Base-by-base conservation (phyloP, 2,329 filamentous ascomycete genomes). In the Paracorniculantispora psalliotae region DNA sequence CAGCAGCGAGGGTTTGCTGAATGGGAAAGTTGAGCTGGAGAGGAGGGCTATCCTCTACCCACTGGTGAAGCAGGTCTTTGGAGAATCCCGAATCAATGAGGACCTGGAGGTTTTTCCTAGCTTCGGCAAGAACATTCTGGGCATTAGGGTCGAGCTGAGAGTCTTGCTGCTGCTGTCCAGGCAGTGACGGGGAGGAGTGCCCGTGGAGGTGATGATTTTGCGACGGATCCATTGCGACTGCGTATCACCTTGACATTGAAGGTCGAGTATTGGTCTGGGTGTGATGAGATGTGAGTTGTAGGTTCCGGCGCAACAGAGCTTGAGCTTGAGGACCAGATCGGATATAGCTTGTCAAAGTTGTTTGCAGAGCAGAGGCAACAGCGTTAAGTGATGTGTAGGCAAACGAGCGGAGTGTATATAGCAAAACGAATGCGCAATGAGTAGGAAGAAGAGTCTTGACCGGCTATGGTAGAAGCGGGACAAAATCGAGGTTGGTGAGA, bases 11-110 rank as follows among this genome's bases (percentile, higher is more conserved):
- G 12, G 56, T 54, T 21, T 26, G 48, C 28, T 61, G 61, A 37
- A 43, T 59, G 15, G 58, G 59, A 49, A 59, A 68, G 28, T 59
- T 68, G 54, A 69, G 72, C 64, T 68, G 68, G 48, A 71, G 65
- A 39, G 71, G 68, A 62, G 71, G 69, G 64, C 70, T 71, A 53
- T 71, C 69, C 57, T 75, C 73, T 57, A 75, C 72, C 69, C 71
- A 73, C 67, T 75, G 73, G 59, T 75, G 73, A 28, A 75, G 70
- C 43, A 73, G 65, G 59, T 78, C 76, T 64, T 73, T 75, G 54
- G 76, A 77, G 10, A 78, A 65, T 47, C 76, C 76, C 17, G 75
- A 76, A 61, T 77, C 76, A 63, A 78, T 78, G 63, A 78, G 67
- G 48, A 73, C 73, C 67, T 78, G 75, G 7, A 78, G 71, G 59